Conservation (phyloP, 1,284 basidiomycete genomes). For the Retiboletus flavoniger region DNA sequence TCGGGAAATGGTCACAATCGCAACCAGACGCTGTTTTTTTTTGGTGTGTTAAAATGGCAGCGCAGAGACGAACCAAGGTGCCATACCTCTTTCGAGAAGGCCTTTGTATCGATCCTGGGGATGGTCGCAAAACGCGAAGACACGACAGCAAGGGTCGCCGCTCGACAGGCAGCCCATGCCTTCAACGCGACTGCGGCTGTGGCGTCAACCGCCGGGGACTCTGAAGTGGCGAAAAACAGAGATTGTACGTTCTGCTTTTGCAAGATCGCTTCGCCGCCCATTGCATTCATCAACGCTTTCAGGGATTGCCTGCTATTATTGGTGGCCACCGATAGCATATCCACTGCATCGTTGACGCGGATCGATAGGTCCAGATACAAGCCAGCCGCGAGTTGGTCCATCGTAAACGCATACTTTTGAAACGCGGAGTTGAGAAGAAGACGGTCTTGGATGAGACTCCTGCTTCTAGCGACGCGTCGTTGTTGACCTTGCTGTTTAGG, state of each 20-base stretch:
- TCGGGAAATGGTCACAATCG: slow-evolving; percentile 41
- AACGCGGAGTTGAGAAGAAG: slow-evolving; percentile 33
- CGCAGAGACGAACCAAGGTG: not conserved
- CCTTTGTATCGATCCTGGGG: slow-evolving; percentile 23
- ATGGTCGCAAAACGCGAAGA: slow-evolving; percentile 12
- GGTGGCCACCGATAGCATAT: slow-evolving; percentile 40
- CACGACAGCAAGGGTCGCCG: slow-evolving; percentile 28
- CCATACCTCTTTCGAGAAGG: slow-evolving; percentile 19
- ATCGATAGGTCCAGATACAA: slow-evolving; percentile 43
- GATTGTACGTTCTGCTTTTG: slow-evolving; percentile 32
- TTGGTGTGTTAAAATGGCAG: not conserved
- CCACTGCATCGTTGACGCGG: slow-evolving; percentile 41
- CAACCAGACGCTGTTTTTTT: slow-evolving; percentile 37
- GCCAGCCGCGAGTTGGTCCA: slow-evolving; percentile 44
- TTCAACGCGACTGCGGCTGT: slow-evolving; percentile 34
- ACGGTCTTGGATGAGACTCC: slow-evolving; percentile 27
- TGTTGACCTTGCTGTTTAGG: slow-evolving; percentile 7
- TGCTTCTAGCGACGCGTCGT: slow-evolving; percentile 24
- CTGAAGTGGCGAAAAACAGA: slow-evolving; percentile 38
- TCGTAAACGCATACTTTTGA: slow-evolving; percentile 42
- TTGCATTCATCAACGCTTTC: slow-evolving; percentile 37
- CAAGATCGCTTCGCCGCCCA: slow-evolving; percentile 38
- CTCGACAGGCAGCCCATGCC: slow-evolving; percentile 46
- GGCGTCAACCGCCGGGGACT: slow-evolving; percentile 18
- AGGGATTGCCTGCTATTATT: slow-evolving; percentile 33